These are phyloP conservation scores for Pneumocystis canis DNA, from an alignment of 1,139 yeast genomes.

Conservation along the genomic window DNA sequence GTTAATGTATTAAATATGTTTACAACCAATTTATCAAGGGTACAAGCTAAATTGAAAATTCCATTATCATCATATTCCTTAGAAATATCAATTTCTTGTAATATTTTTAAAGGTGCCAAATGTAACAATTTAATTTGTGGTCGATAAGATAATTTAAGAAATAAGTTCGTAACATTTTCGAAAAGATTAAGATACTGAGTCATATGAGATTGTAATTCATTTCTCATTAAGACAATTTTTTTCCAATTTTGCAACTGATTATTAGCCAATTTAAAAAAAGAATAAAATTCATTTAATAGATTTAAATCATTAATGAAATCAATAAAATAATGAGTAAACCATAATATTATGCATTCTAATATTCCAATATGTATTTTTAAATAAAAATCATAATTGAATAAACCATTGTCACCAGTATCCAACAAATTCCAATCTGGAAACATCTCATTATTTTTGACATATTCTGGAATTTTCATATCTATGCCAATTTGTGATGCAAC, in stretches of 20 bases:
- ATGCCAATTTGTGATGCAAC: slow-evolving; percentile 38
- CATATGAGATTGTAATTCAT: slow-evolving; percentile 22
- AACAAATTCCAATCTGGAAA: slow-evolving; percentile 33
- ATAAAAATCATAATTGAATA: slow-evolving; percentile 35
- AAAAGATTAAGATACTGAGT: slow-evolving; percentile 37
- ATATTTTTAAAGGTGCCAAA: not conserved
- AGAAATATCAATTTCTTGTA: not conserved
- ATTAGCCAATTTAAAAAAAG: slow-evolving; percentile 53
- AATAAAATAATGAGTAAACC: slow-evolving; percentile 58
- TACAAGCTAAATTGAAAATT: not conserved
- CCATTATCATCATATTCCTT: not conserved
- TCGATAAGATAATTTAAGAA: slow-evolving; percentile 65
- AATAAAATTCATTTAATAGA: slow-evolving; percentile 48
- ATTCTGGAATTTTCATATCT: not conserved
- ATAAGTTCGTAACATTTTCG: slow-evolving; percentile 53
- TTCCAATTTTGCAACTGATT: slow-evolving; percentile 59
- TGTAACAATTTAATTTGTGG: slow-evolving; percentile 28
- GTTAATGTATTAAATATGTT: slow-evolving; percentile 47
- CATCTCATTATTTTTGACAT: slow-evolving; percentile 2
- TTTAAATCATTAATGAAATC: slow-evolving; percentile 60
- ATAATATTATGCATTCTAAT: slow-evolving; percentile 56
- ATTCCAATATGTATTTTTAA: slow-evolving; percentile 68
- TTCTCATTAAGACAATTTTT: slow-evolving; percentile 20
- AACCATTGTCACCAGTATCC: slow-evolving; percentile 19
- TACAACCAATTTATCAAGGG: slow-evolving; percentile 46